Evolutionary conservation across 495 filamentous ascomycete genomes (phyloP), one percentile per base, ranked within the genome.

Genomic region (Gamarada debralockiae): DNA sequence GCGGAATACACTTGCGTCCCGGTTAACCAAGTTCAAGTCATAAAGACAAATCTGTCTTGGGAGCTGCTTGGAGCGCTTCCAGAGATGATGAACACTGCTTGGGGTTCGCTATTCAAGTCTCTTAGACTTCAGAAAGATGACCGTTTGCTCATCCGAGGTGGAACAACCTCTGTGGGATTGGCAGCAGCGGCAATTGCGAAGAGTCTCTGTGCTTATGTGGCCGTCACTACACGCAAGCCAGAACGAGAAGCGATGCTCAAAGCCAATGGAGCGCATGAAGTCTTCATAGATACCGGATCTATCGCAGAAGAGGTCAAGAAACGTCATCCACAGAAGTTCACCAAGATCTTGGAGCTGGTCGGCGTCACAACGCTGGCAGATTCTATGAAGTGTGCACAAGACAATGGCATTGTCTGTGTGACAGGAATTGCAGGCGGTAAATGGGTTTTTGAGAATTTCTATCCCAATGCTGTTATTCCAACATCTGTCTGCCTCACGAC

Each of bases 31-130:
- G 64, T 75, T 21, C 71, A 73, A 52, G 62, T 64, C 22, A 55
- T 79, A 18, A 62, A 71, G 42, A 66, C 66, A 18, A 56, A 53
- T 12, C 39, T 75, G 14, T 50, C 60, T 1, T 76, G 75, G 69
- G 67, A 65, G 33, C 55, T 66, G 6, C 52, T 81, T 2, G 78
- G 75, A 9, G 73, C 71, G 1, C 55, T 78, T 36, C 75, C 75
- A 1, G 77, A 79, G 63, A 77, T 79, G 75, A 42, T 79, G 52
- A 73, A 78, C 60, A 79, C 77, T 15, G 72, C 77, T 3, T 80
- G 71, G 57, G 73, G 75, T 6, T 66, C 68, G 6, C 44, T 82
- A 25, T 64, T 70, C 17, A 60, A 54, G 23, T 57, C 65, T 14
- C 57, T 79, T 31, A 50, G 66, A 17, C 43, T 79, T 6, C 22